Conservation (phyloP, 23 red algal species). For the Gracilaria domingensis region DNA sequence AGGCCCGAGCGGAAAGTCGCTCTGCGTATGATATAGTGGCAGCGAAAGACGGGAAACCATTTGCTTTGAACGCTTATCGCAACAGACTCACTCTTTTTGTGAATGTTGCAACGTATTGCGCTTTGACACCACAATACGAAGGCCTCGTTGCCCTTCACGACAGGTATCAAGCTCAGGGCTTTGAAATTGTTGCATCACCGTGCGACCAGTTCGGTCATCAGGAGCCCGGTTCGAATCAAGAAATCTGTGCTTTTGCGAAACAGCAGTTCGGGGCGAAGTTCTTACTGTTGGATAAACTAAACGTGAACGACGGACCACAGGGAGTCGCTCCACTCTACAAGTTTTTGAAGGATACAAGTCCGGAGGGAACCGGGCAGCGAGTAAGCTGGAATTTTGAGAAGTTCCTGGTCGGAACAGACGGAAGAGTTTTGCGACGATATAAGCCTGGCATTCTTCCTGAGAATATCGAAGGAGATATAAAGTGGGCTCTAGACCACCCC, state of each 20-base stretch:
- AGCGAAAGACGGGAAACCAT: slow-evolving; percentile 57
- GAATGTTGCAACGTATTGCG: slow-evolving; percentile 91
- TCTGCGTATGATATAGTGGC: slow-evolving; percentile 65
- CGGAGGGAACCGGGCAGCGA: slow-evolving; percentile 61
- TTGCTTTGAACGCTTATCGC: slow-evolving; percentile 36
- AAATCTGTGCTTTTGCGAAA: slow-evolving; percentile 76
- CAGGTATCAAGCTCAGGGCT: slow-evolving; percentile 62
- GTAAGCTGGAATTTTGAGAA: slow-evolving; percentile 90
- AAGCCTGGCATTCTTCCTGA: slow-evolving; percentile 85
- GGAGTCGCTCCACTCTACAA: slow-evolving; percentile 69
- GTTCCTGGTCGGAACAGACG: slow-evolving; percentile 73
- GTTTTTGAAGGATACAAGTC: slow-evolving; percentile 67
- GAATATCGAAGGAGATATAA: slow-evolving; percentile 71
- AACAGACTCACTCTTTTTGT: slow-evolving; percentile 83
- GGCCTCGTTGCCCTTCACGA: slow-evolving; percentile 73
- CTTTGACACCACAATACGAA: slow-evolving; percentile 86
- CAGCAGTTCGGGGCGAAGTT: slow-evolving; percentile 81
- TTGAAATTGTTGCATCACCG: slow-evolving; percentile 77
- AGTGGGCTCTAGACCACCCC: slow-evolving; percentile 55
- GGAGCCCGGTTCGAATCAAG: slow-evolving; percentile 77
- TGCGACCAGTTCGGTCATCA: slow-evolving; percentile 82
- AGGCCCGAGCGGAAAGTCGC: not conserved
- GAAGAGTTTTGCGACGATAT: slow-evolving; percentile 68
- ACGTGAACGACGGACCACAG: slow-evolving; percentile 68
- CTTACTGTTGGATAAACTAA: slow-evolving; percentile 70